Percentiles rank a stretch among this genome's conserved stretches.
phyloP scores from a whole-genome alignment of 108 stramenopile genomes.

The Cyclotella baltica region DNA sequence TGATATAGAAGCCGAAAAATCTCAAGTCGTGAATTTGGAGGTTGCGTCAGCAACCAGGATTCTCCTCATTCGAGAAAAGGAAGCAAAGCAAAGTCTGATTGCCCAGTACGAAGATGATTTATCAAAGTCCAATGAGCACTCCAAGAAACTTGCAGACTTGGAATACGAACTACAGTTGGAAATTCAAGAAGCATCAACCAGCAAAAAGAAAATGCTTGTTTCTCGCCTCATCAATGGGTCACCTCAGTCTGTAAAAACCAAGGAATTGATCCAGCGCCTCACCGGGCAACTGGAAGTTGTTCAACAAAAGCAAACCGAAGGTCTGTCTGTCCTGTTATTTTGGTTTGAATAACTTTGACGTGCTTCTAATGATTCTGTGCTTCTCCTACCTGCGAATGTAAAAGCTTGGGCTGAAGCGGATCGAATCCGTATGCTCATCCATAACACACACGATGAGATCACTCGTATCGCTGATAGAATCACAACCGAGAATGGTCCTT shows the following conservation, averaged over 20 bases:
- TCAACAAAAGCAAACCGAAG: conserved; percentile 21
- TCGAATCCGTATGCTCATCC: conserved; percentile 20
- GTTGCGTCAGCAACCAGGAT: conserved; percentile 16
- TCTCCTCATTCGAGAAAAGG: conserved; percentile 7
- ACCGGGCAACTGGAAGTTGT: conserved; percentile 48
- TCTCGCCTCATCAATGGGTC: conserved; percentile 63
- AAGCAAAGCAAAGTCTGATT: conserved; percentile 18
- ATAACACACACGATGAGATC: conserved; percentile 59
- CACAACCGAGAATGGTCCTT: conserved; percentile 52
- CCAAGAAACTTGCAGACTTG: conserved; percentile 25
- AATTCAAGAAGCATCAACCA: conserved; percentile 48
- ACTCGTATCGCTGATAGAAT: conserved; percentile 42
- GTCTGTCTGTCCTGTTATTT: too few relatives aligned
- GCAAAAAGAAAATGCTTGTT: conserved; percentile 58
- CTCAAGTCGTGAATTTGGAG: conserved; percentile 27
- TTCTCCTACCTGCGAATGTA: too few relatives aligned
- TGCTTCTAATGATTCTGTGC: too few relatives aligned
- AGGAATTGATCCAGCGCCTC: conserved; percentile 56
- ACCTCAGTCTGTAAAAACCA: conserved; percentile 64
- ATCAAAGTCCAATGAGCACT: background rate
- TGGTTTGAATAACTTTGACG: too few relatives aligned
- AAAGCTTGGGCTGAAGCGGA: background rate
- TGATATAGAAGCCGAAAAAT: conserved; percentile 35
- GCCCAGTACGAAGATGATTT: conserved; percentile 11
- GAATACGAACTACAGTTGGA: conserved; percentile 47